Percentiles rank a stretch among this genome's conserved stretches.
These are phyloP conservation scores for Epicoccum nigrum DNA, from an alignment of 2,329 filamentous ascomycete species.

Conservation along the genomic window DNA sequence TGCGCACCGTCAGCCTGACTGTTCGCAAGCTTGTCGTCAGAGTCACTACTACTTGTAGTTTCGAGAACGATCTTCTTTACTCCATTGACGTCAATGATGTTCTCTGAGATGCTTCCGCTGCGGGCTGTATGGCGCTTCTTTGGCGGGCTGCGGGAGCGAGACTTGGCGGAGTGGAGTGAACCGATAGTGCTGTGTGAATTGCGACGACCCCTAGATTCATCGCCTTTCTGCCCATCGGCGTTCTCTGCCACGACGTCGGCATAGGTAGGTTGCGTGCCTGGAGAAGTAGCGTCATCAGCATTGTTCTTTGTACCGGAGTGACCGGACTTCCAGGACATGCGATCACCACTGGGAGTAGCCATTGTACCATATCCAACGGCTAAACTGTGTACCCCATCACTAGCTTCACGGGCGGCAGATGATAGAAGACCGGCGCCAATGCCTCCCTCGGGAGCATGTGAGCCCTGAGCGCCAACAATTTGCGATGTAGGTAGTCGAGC, in stretches of 20 bases:
- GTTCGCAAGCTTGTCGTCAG: constrained; percentile 31
- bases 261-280: constrained; percentile 17
- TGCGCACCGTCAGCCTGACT: constrained; percentile 30
- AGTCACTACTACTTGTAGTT: constrained; percentile 64
- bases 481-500: constrained; percentile 31
- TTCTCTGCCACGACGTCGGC: constrained; percentile 19
- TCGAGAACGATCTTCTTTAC: constrained; percentile 78
- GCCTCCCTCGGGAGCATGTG: constrained; percentile 56
- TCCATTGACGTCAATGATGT: constrained; percentile 74
- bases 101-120: constrained; percentile 80
- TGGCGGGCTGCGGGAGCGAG: constrained; percentile 31
- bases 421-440: constrained; percentile 61
- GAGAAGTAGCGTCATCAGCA: constrained; percentile 32
- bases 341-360: constrained; percentile 30
- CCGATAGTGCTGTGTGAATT: constrained; percentile 43
- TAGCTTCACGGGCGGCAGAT: constrained; percentile 63
- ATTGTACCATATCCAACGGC: constrained; percentile 54
- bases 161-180: constrained; percentile 36
- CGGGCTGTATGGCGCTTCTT: constrained; percentile 60
- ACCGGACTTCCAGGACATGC: constrained; percentile 39
- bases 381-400: constrained; percentile 69
- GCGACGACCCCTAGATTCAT: constrained; percentile 21
- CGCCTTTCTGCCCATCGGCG: constrained; percentile 25
- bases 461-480: constrained; percentile 22
- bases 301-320: constrained; percentile 20